Conservation (phyloP, 2,329 filamentous ascomycete genomes). For the Monosporascus sp. region DNA sequence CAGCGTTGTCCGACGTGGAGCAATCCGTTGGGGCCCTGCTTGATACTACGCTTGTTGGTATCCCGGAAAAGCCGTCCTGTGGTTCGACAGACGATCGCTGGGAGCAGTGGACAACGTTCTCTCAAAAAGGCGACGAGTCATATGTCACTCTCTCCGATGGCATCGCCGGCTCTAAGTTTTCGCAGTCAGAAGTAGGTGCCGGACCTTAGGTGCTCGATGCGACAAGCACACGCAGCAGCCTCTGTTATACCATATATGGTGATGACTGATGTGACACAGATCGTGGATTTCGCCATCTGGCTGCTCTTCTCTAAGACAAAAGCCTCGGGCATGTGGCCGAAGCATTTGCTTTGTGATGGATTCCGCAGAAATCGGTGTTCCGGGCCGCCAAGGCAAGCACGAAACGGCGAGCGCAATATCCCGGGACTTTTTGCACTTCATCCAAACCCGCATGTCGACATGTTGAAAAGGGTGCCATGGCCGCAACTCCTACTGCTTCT, state of each 20-base stretch:
- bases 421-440: conserved; percentile 60
- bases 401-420: conserved; percentile 39
- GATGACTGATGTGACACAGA: conserved; percentile 37
- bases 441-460: conserved; percentile 64
- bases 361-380: conserved; percentile 50
- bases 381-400: conserved; percentile 20
- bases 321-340: conserved; percentile 45
- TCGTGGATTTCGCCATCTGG: conserved; percentile 75
- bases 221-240: conserved; percentile 6
- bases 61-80: conserved; percentile 28
- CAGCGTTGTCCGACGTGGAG: conserved; percentile 29
- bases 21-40: conserved; percentile 52
- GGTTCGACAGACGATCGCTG: conserved; percentile 35
- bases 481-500: conserved; percentile 67
- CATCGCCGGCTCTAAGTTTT: conserved; percentile 39
- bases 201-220: neutral
- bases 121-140: conserved; percentile 56
- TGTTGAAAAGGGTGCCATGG: conserved; percentile 70
- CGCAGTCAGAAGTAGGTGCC: conserved; percentile 58
- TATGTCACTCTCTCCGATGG: conserved; percentile 47
- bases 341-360: conserved; percentile 79
- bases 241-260: neutral
- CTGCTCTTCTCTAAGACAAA: conserved; percentile 61
- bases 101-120: conserved; percentile 56
- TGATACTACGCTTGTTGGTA: conserved; percentile 64